These are phyloP conservation scores for Sextonia rubra DNA, from an alignment of 164 flowering plant species.

Conservation along the genomic window DNA sequence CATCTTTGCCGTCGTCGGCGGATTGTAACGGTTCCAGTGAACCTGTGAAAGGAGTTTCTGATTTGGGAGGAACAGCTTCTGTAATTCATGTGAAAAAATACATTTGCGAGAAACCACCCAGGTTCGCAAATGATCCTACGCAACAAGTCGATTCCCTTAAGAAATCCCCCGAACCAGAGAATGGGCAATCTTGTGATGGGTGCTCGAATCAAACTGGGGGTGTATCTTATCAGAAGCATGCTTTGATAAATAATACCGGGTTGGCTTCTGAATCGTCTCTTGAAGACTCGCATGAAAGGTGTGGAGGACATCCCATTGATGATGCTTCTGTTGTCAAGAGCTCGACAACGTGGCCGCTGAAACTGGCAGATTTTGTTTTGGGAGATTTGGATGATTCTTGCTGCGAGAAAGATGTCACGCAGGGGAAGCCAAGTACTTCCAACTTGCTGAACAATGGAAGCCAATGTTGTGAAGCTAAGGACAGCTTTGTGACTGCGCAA, in stretches of 20 bases:
- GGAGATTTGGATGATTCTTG: not conserved
- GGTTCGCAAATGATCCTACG: not conserved
- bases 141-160: not conserved
- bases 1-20: no score
- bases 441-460: not conserved
- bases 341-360: not conserved
- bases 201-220: not conserved
- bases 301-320: not conserved
- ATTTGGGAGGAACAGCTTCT: no score
- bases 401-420: not conserved
- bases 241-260: not conserved
- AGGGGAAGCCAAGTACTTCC: not conserved
- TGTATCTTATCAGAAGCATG: not conserved
- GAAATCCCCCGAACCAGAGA: not conserved
- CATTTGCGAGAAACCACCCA: no score
- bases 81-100: no score
- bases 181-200: not conserved
- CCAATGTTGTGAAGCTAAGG: slow-evolving; percentile 10
- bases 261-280: not conserved
- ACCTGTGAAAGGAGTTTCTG: no score
- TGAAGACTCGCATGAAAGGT: not conserved
- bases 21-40: no score
- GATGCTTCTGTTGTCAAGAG: not conserved
- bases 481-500: slow-evolving; percentile 41
- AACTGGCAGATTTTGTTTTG: not conserved